Conservation (phyloP, 371 early-diverging fungal genomes). For the Phascolomyces articulosus region DNA sequence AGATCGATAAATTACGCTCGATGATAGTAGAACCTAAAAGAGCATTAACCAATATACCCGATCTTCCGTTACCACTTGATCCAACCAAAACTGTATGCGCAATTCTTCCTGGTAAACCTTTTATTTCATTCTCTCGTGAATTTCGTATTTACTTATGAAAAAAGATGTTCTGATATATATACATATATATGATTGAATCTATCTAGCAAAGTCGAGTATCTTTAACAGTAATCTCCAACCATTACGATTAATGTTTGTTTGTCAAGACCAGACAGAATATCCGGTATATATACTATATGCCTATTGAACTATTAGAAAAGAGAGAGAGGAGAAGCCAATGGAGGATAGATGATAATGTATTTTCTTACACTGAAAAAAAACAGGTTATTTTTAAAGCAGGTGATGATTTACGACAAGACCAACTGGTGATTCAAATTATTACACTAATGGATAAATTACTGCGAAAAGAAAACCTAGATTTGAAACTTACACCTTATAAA, state of each 20-base stretch:
- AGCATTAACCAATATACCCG: conserved; percentile 71
- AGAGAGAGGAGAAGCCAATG: not conserved
- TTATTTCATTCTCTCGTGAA: too few species aligned
- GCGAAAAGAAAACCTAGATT: conserved; percentile 92
- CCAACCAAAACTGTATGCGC: conserved; percentile 84
- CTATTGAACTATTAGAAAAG: not conserved
- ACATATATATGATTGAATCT: not conserved
- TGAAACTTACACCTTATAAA: conserved; percentile 91
- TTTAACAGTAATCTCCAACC: conserved; percentile 94
- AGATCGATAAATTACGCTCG: conserved; percentile 81
- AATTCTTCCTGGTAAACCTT: conserved; percentile 78
- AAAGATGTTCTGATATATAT: not conserved
- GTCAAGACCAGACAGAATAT: conserved; percentile 79
- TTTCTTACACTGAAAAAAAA: too few species aligned
- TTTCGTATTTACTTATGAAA: not conserved
- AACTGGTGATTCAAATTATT: conserved; percentile 95
- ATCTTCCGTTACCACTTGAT: conserved; percentile 88
- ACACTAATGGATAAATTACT: conserved; percentile 94
- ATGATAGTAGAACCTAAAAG: conserved; percentile 84
- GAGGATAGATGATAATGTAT: too few species aligned
- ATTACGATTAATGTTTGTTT: conserved; percentile 80
- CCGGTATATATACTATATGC: conserved; percentile 41
- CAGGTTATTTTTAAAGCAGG: conserved; percentile 93
- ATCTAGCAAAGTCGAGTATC: conserved; percentile 75
- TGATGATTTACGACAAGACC: conserved; percentile 98